Conservation (phyloP, 768 basidiomycete genomes). For the Dioszegia hungarica region DNA sequence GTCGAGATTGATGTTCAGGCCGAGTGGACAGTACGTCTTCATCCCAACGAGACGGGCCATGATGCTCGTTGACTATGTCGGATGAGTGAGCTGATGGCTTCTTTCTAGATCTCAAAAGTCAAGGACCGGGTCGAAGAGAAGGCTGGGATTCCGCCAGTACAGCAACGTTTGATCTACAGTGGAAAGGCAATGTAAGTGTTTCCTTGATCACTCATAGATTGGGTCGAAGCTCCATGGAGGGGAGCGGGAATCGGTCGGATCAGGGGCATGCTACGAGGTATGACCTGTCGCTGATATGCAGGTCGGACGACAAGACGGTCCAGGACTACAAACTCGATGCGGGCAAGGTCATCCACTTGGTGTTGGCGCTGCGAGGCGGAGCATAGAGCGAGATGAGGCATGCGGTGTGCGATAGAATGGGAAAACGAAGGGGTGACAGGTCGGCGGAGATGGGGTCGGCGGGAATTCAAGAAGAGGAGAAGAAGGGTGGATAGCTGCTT, state of each 20-base stretch:
- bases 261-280: too few relatives aligned
- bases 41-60: too few relatives aligned
- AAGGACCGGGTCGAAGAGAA: constrained; percentile 99
- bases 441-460: too few relatives aligned
- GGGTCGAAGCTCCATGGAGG: too few relatives aligned
- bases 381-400: constrained; percentile 3
- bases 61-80: not conserved
- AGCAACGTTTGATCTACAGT: constrained; percentile 87
- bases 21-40: constrained; percentile 67
- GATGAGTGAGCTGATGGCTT: too few relatives aligned
- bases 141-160: constrained; percentile 91
- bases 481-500: too few relatives aligned
- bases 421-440: too few relatives aligned
- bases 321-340: constrained; percentile 75
- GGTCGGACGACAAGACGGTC: constrained; percentile 87
- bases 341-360: constrained; percentile 86
- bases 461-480: too few relatives aligned
- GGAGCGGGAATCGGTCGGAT: too few relatives aligned
- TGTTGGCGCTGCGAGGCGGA: constrained; percentile 91
- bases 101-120: constrained; percentile 73
- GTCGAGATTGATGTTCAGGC: constrained; percentile 93
- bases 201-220: not conserved
- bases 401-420: not conserved
- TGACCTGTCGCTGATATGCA: constrained; percentile 44
- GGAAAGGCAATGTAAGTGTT: constrained; percentile 79